phyloP scores from a whole-genome alignment of 2,329 filamentous ascomycete species.

The Fusarium sp. region DNA sequence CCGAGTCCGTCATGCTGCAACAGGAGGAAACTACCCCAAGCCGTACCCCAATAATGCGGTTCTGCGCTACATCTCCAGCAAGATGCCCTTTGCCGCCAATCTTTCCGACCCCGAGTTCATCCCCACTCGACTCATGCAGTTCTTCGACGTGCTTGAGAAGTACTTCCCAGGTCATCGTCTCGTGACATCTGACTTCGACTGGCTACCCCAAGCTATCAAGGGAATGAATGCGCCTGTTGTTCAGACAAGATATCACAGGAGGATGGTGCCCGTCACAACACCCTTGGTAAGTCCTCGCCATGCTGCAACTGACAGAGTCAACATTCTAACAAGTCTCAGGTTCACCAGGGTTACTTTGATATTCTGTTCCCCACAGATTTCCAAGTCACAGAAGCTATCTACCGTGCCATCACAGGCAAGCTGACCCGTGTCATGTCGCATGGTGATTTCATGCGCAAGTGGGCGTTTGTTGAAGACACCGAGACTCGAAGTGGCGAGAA shows the following conservation, averaged over 20 bases:
- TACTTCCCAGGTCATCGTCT: constrained; percentile 93
- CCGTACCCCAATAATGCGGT: constrained; percentile 66
- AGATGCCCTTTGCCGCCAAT: constrained; percentile 78
- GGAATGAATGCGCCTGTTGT: constrained; percentile 95
- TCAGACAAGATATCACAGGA: constrained; percentile 89
- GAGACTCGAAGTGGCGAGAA: constrained; percentile 92
- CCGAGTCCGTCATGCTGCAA: constrained; percentile 83
- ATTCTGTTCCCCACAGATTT: constrained; percentile 99
- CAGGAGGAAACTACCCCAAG: constrained; percentile 70
- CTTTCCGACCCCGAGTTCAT: constrained; percentile 90
- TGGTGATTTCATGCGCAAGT: constrained; percentile 88
- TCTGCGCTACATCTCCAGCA: constrained; percentile 70
- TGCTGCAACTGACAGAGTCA: not conserved
- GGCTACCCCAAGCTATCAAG: constrained; percentile 81
- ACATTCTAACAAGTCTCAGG: constrained; percentile 60
- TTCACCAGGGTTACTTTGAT: constrained; percentile 98
- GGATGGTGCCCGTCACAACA: constrained; percentile 89
- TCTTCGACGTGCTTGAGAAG: constrained; percentile 89
- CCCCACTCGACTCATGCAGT: constrained; percentile 93
- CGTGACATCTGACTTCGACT: constrained; percentile 90
- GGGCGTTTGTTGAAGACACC: constrained; percentile 92
- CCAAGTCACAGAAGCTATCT: constrained; percentile 87
- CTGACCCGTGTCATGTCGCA: constrained; percentile 87
- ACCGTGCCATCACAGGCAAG: constrained; percentile 92
- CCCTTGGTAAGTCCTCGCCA: constrained; percentile 74